These are phyloP conservation scores for Phytophthora macrochlamydospora DNA, from an alignment of 352 stramenopile species.

Conservation along the genomic window DNA sequence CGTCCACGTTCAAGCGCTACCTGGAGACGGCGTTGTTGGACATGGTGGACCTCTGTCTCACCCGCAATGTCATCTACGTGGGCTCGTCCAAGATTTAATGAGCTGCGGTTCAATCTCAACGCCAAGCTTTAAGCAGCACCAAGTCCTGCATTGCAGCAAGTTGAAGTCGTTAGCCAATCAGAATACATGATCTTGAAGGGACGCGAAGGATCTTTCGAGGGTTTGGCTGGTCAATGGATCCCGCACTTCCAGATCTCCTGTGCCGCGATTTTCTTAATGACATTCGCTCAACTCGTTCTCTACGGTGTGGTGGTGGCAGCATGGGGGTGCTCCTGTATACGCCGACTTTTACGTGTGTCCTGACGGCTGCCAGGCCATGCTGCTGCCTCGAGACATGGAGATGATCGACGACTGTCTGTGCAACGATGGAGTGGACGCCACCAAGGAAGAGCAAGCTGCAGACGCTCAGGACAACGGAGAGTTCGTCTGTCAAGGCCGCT, in stretches of 20 bases:
- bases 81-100: constrained; percentile 84
- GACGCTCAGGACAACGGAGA: constrained; percentile 33
- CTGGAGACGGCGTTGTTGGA: constrained; percentile 95
- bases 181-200: constrained; percentile 18
- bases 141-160: neutral
- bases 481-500: constrained; percentile 68
- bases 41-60: constrained; percentile 94
- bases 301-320: constrained; percentile 14
- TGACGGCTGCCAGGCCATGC: constrained; percentile 66
- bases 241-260: constrained; percentile 27
- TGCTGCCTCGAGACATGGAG: constrained; percentile 86
- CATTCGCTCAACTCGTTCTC: constrained; percentile 17
- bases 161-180: constrained; percentile 9
- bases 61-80: constrained; percentile 90
- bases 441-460: constrained; percentile 24
- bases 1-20: constrained; percentile 87
- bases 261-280: constrained; percentile 4
- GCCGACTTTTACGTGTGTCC: constrained; percentile 71
- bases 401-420: constrained; percentile 77
- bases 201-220: constrained; percentile 20
- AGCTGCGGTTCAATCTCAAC: neutral
- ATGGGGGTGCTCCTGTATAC: constrained; percentile 5
- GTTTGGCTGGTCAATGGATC: constrained; percentile 4
- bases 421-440: constrained; percentile 44
- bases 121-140: too few relatives aligned